Conservation (phyloP, 2,329 filamentous ascomycete genomes). For the Penicillium sp. region DNA sequence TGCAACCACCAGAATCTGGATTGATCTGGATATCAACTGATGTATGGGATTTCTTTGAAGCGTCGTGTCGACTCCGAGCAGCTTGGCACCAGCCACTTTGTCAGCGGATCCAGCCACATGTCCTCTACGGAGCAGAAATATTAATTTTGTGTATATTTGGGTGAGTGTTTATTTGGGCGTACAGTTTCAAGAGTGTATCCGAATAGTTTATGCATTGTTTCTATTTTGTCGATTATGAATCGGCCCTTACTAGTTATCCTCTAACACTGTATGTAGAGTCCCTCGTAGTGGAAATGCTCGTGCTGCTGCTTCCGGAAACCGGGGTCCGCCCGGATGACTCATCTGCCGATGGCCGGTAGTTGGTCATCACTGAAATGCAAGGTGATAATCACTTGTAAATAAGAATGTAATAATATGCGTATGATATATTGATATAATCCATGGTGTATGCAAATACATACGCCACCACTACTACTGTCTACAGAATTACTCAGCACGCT, state of each 20-base stretch:
- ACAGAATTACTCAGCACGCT: not conserved
- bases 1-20: conserved; percentile 22
- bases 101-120: conserved; percentile 35
- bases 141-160: not conserved
- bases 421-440: not conserved
- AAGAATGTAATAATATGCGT: not conserved
- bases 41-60: conserved; percentile 2
- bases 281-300: not conserved
- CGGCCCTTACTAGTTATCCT: not conserved
- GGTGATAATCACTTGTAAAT: no score
- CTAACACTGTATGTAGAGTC: no score
- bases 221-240: not conserved
- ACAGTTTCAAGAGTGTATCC: not conserved
- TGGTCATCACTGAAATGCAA: no score
- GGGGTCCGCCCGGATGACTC: conserved; percentile 19
- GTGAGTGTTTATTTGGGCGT: not conserved
- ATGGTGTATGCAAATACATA: not conserved
- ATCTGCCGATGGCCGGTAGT: conserved; percentile 21
- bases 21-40: conserved; percentile 23
- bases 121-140: conserved; percentile 17
- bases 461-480: no score
- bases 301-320: conserved; percentile 13
- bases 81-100: conserved; percentile 32
- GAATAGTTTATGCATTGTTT: not conserved
- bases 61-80: conserved; percentile 13